phyloP scores from a whole-genome alignment of 208 protist species.

The Trypanosoma theileri region DNA sequence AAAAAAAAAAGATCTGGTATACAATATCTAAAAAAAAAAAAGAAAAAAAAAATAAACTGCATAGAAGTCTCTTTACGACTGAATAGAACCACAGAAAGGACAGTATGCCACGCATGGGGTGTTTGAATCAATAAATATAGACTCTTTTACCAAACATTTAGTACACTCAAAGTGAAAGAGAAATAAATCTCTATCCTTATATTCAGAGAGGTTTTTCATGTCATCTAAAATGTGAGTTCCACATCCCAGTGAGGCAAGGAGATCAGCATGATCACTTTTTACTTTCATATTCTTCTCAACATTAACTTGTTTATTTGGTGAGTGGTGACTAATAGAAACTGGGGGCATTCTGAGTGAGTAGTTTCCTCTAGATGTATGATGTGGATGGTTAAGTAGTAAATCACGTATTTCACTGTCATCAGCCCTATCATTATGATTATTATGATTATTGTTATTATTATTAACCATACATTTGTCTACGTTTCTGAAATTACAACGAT shows the following conservation, averaged over 20 bases:
- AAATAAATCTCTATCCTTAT: neutral
- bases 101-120: constrained; percentile 14
- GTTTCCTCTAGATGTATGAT: neutral
- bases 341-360: neutral
- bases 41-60: neutral
- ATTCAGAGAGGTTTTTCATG: neutral
- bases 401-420: neutral
- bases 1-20: no score
- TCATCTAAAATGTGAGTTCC: neutral
- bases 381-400: constrained; percentile 1
- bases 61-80: neutral
- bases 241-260: neutral
- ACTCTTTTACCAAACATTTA: neutral
- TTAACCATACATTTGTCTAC: neutral
- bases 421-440: neutral
- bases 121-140: constrained; percentile 17
- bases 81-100: constrained; percentile 26
- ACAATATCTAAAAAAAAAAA: constrained; percentile 9
- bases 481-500: no score
- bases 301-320: no score
- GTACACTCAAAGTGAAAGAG: constrained; percentile 11
- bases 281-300: neutral
- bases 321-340: no score
- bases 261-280: neutral
- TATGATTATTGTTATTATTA: neutral